Conservation (phyloP, 2,329 filamentous ascomycete species). For the Stylonectria norvegica region DNA sequence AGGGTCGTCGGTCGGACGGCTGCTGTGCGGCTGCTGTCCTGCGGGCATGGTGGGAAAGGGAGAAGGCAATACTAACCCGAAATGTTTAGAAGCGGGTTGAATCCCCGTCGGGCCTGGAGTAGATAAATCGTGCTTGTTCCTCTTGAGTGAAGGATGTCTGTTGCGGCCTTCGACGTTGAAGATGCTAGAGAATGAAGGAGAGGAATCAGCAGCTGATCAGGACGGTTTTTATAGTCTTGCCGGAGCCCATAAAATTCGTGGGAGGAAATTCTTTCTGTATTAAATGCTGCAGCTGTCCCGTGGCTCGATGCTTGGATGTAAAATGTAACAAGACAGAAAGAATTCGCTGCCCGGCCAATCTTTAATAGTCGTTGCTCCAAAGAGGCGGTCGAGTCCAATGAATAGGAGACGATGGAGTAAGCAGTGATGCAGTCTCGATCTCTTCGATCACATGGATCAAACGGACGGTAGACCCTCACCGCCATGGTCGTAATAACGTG, state of each 20-base stretch:
- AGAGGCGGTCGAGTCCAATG: not conserved
- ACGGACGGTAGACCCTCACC: no score
- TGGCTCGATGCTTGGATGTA: no score
- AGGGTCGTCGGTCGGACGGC: conserved; percentile 15
- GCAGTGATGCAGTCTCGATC: conserved; percentile 11
- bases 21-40: conserved; percentile 10
- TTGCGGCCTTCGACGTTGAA: conserved; percentile 4
- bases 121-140: conserved; percentile 49
- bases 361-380: no score
- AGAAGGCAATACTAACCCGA: conserved; percentile 15
- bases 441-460: no score
- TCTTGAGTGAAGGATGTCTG: conserved; percentile 23
- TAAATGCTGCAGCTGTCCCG: no score
- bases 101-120: conserved; percentile 43
- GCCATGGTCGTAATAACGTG: not conserved
- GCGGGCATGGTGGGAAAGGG: conserved; percentile 14
- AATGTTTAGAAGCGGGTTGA: conserved; percentile 12
- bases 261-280: no score
- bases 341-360: no score
- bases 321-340: no score
- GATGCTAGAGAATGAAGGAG: conserved; percentile 1
- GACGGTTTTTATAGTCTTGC: not conserved
- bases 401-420: conserved; percentile 5
- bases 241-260: no score
- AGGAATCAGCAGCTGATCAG: conserved; percentile 3